Evolutionary conservation across 2,329 filamentous ascomycete species (phyloP), one percentile per base, ranked within the genome.

Genomic region (Penicillium vulpinum): DNA sequence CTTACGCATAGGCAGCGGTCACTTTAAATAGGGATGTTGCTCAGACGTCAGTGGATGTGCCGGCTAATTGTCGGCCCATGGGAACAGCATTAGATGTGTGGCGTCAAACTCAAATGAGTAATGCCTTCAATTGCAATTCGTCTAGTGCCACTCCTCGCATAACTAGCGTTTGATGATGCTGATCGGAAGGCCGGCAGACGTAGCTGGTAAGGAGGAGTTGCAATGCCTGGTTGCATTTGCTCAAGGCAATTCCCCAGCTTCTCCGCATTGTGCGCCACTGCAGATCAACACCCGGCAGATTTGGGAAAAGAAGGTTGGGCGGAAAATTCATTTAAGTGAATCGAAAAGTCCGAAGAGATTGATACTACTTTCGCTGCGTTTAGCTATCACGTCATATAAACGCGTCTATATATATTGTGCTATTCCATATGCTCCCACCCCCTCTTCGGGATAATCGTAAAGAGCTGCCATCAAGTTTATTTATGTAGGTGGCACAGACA

Each of bases 51-150:
- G 21, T 41, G 21, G 33, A 28, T 55, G 24, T 33, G n/a, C 29
- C 53, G 47, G 49, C 22, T 43, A 43, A 50, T 50, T 35, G n/a
- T 46, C 35, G 26, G 26, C 3, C 39, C 40, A 52, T 52, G 40
- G 48, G 9, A 46, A 13, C 16, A 45, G 18, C 18, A 26, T n/a
- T 28, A 29, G 9, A 22, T 31, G 21, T 21, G 33, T 51, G 28
- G 53, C 21, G 21, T 35, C 21, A 46, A 52, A 26, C 51, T 38
- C 28, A 52, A 52, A 40, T 46, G 3, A 15, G 15, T 35, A 35
- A 35, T 28, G 7, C 16, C 28, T 21, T 33, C n/a, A 28, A 22
- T 35, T 33, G 29, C 7, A 40, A 38, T 13, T 16, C 4, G 7
- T 5, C 5, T 8, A 18, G 39, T 39, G 13, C 47, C 53, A 39